Percentiles rank a stretch among this genome's conserved stretches.
Evolutionary conservation across 2,329 filamentous ascomycete species (phyloP).

Genomic region (Trichoderma lentiforme): DNA sequence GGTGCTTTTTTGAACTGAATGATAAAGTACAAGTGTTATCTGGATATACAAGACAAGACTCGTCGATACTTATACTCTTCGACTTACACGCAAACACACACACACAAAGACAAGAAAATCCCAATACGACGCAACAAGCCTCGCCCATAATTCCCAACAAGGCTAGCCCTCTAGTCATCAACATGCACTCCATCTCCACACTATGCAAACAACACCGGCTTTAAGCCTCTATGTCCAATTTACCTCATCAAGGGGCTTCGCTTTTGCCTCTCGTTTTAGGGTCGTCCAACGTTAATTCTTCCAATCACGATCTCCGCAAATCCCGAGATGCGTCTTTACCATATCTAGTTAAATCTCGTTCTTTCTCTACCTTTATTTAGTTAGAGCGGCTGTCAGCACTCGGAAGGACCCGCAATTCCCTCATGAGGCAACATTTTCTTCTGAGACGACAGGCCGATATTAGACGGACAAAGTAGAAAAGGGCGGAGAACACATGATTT

Average conservation of each 20-base stretch:
- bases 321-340: not conserved
- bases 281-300: not conserved
- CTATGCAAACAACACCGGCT: not conserved
- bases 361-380: not conserved
- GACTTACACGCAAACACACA: not conserved
- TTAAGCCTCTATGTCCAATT: not conserved
- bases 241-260: not conserved
- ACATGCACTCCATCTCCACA: not conserved
- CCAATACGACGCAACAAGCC: not conserved
- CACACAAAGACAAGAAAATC: not conserved
- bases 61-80: not conserved
- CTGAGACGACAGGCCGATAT: not conserved
- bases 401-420: not conserved
- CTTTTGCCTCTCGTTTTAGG: not conserved
- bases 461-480: not conserved
- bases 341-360: not conserved
- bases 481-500: not conserved
- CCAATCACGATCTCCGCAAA: not conserved
- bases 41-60: not conserved
- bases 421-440: not conserved
- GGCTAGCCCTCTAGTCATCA: conserved; percentile 6
- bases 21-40: not conserved
- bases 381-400: not conserved
- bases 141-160: not conserved
- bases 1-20: not conserved